Percentiles rank a stretch among this genome's conserved stretches.
Evolutionary conservation across 129 eudicot species (phyloP).

Genomic region (Centaurea solstitialis): DNA sequence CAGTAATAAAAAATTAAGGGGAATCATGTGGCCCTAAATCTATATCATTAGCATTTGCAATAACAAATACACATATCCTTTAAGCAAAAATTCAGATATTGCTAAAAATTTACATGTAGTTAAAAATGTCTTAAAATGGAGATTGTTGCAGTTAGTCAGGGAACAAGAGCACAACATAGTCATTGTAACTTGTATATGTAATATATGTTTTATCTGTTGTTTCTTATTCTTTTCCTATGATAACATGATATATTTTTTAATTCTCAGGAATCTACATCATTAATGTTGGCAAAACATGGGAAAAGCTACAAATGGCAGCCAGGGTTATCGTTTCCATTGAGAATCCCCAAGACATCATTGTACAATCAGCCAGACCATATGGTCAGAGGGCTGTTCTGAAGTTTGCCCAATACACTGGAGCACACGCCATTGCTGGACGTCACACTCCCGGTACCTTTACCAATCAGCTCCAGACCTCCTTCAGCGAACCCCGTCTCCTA

Average conservation of each 20-base stretch:
- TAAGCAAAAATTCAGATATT: too few species aligned
- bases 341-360: constrained; percentile 75
- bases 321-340: constrained; percentile 61
- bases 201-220: background rate
- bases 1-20: background rate
- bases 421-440: constrained; percentile 71
- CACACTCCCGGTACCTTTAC: constrained; percentile 81
- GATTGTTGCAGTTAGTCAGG: background rate
- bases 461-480: constrained; percentile 73
- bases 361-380: constrained; percentile 78
- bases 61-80: too few species aligned
- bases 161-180: background rate
- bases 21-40: too few species aligned
- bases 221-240: background rate
- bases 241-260: background rate
- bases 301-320: constrained; percentile 17
- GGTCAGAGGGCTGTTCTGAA: constrained; percentile 79
- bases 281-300: constrained; percentile 14
- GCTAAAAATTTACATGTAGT: too few species aligned
- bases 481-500: constrained; percentile 66
- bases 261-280: constrained; percentile 8
- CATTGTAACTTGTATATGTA: background rate
- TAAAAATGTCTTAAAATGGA: background rate
- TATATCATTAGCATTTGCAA: too few species aligned
- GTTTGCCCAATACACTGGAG: constrained; percentile 70